Percentiles rank a stretch among this genome's conserved stretches.
Evolutionary conservation across 192 early-diverging fungal species (phyloP).

Genomic region (Entophlyctis helioformis): DNA sequence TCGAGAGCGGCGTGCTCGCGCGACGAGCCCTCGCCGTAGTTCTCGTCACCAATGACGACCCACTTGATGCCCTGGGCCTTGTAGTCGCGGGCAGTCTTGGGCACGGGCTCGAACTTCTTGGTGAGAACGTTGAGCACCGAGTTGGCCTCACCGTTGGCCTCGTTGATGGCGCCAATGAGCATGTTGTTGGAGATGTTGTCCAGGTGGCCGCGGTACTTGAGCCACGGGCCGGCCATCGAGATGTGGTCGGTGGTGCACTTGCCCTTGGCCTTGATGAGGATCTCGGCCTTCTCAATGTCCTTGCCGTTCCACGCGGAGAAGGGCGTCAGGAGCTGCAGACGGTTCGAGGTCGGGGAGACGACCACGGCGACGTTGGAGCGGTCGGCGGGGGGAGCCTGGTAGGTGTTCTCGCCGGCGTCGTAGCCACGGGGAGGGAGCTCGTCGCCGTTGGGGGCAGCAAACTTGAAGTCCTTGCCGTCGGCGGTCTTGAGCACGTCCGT

Average conservation of each 20-base stretch:
- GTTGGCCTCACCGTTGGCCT: conserved; percentile 81
- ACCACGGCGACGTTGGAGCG: conserved; percentile 58
- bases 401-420: conserved; percentile 87
- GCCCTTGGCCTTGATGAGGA: conserved; percentile 91
- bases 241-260: conserved; percentile 99
- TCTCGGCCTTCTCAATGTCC: conserved; percentile 62
- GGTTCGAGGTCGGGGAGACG: conserved; percentile 75
- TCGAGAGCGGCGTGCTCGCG: conserved; percentile 98
- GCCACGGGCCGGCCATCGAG: conserved; percentile 92
- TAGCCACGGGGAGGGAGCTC: conserved; percentile 89
- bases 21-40: conserved; percentile 99
- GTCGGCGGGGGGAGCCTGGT: conserved; percentile 86
- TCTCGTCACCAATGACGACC: conserved; percentile 97
- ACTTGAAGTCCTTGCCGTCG: conserved; percentile 93
- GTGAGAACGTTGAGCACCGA: conserved; percentile 36
- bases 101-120: conserved; percentile 70
- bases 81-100: conserved; percentile 87
- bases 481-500: conserved; percentile 77
- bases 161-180: conserved; percentile 91
- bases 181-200: conserved; percentile 98
- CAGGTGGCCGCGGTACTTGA: conserved; percentile 96
- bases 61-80: conserved; percentile 77
- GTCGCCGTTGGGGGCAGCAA: conserved; percentile 66
- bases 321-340: conserved; percentile 82
- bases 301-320: conserved; percentile 72